Evolutionary conservation across 768 basidiomycete species (phyloP), one percentile per base, ranked within the genome.

Genomic region (Russula dissimulans): DNA sequence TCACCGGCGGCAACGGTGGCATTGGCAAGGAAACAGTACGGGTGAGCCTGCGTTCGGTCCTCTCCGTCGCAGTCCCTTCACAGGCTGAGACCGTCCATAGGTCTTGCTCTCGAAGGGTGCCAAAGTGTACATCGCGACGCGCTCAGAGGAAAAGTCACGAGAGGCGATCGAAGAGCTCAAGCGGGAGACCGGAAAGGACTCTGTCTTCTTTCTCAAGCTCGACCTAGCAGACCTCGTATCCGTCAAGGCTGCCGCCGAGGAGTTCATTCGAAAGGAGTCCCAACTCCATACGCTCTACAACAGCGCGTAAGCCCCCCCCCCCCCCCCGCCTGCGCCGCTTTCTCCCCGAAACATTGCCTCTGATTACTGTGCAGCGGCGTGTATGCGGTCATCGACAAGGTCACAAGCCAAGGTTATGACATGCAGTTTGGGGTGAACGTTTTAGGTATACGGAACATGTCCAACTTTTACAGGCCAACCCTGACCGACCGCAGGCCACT

Each of bases 271-370:
- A 7, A 44, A 22, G 42, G 53, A 54, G 29, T 15, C 53, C 32
- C 41, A 18, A n/a, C 53, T 54, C 12, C 53, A 54, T 15, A 34
- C 42, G n/a, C 53, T 54, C n/a, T 54, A 54, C n/a, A 54, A 54
- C 31, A 54, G 42, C 14, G 53, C 29, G 53, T 44, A 17, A 54
- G 42, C 31, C 42, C 31, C 29, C 14, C 39, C 31, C 42, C 31
- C 29, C 14, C 39, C 10, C 14, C 12, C 10, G 39, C 14, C 39
- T 36, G 26, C 11, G 46, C 46, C 46, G 12, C 14, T 7, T 10
- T 10, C 34, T 10, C 34, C 34, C 34, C 34, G 22, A 26, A 26
- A 26, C 22, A 26, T 26, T 26, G 22, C 34, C 34, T 10, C 34
- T 36, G 34, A 36, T 36, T 36, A 36, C 34, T 36, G 3, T 10